Evolutionary conservation across 192 early-diverging fungal genomes (phyloP).

Genomic region (Entophlyctis helioformis): DNA sequence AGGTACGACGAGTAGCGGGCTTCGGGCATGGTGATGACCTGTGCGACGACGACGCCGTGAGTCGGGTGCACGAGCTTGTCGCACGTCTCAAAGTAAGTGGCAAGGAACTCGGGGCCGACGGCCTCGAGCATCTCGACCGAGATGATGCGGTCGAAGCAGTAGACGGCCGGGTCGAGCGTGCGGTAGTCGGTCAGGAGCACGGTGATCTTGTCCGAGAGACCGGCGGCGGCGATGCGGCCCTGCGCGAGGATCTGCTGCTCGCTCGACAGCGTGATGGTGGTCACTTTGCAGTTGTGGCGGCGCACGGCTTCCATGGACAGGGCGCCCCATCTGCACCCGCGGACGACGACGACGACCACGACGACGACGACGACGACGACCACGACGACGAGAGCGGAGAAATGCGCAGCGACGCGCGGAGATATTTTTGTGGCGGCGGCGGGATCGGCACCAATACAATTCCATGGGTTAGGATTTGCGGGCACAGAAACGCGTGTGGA

Average conservation of each 20-base stretch:
- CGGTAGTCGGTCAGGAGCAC: slow-evolving; percentile 62
- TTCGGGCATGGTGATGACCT: slow-evolving; percentile 64
- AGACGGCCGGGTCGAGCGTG: slow-evolving; percentile 30
- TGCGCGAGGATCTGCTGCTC: slow-evolving; percentile 58
- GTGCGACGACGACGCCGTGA: slow-evolving; percentile 42
- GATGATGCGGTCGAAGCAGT: slow-evolving; percentile 60
- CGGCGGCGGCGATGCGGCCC: slow-evolving; percentile 43
- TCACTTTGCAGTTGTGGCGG: slow-evolving; percentile 42
- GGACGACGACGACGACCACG: not conserved
- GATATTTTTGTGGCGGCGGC: no score
- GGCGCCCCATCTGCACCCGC: slow-evolving; percentile 61
- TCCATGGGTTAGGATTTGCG: no score
- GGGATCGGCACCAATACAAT: no score
- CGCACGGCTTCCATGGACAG: slow-evolving; percentile 53
- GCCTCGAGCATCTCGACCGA: slow-evolving; percentile 68
- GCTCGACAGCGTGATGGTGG: slow-evolving; percentile 48
- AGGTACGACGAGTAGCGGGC: slow-evolving; percentile 45
- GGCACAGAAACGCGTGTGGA: no score
- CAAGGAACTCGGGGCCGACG: slow-evolving; percentile 53
- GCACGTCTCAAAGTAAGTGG: slow-evolving; percentile 47
- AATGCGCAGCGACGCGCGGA: no score
- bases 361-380: no score
- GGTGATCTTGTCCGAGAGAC: slow-evolving; percentile 37
- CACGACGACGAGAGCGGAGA: no score
- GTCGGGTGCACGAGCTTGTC: slow-evolving; percentile 42